A percentile compares a stretch with the other conserved stretches of the same genome.
Evolutionary conservation across 306 rosid species (phyloP).

Genomic region (Hylodesmum podocarpum): DNA sequence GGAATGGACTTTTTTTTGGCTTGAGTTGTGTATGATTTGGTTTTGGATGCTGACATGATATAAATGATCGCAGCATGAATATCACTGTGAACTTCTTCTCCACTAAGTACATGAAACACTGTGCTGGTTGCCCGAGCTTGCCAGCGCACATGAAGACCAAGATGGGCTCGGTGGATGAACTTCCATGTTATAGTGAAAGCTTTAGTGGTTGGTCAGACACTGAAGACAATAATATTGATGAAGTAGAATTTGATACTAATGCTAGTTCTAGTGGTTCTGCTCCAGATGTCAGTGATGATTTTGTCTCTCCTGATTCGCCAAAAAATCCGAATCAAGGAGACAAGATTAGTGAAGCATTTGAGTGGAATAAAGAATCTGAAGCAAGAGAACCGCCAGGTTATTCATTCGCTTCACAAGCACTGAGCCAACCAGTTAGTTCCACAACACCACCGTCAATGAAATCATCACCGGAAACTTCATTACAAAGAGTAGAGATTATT

Average conservation of each 20-base stretch:
- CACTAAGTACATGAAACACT: constrained; percentile 67
- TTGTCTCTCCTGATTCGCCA: constrained; percentile 16
- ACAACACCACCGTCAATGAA: constrained; percentile 11
- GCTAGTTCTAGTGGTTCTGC: constrained; percentile 19
- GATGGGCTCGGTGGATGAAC: constrained; percentile 68
- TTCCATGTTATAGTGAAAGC: constrained; percentile 69
- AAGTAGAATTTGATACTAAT: constrained; percentile 38
- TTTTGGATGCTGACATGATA: constrained; percentile 23
- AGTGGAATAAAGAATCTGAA: constrained; percentile 33
- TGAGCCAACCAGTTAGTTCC: constrained; percentile 21
- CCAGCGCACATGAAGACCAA: constrained; percentile 72
- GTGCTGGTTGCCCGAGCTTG: constrained; percentile 77
- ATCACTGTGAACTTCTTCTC: constrained; percentile 81
- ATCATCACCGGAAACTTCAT: constrained; percentile 19
- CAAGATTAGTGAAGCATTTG: constrained; percentile 3
- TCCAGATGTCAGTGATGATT: constrained; percentile 32
- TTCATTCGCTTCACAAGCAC: constrained; percentile 28
- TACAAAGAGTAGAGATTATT: constrained; percentile 23
- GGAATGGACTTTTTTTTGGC: not conserved
- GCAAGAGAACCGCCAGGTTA: constrained; percentile 24
- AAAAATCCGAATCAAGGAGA: constrained; percentile 2
- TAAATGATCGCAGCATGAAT: constrained; percentile 63
- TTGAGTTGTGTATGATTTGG: not conserved
- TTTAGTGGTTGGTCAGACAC: constrained; percentile 43
- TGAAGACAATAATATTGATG: constrained; percentile 46